Evolutionary conservation across 768 basidiomycete species (phyloP).

Genomic region (Suillus subluteus): DNA sequence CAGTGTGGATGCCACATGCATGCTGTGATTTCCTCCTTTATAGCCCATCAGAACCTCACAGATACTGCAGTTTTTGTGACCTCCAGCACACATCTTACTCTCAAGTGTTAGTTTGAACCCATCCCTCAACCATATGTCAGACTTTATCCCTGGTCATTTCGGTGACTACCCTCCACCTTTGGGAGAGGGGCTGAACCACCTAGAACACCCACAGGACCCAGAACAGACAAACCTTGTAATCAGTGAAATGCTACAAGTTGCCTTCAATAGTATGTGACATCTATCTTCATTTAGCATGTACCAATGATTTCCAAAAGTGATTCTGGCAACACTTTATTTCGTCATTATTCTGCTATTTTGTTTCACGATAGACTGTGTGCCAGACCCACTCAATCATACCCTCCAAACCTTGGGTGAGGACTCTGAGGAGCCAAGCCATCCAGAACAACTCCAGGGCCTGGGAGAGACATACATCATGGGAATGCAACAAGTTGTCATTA

Average conservation of each 20-base stretch:
- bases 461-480: not conserved
- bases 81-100: not conserved
- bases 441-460: not conserved
- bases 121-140: not conserved
- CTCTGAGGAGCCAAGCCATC: too few species aligned
- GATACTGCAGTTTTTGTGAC: not conserved
- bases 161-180: not conserved
- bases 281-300: not conserved
- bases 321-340: not conserved
- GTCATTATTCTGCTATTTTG: not conserved
- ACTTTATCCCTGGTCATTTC: not conserved
- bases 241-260: not conserved
- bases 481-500: not conserved
- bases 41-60: not conserved
- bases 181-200: not conserved
- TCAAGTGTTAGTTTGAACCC: not conserved
- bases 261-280: not conserved
- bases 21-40: not conserved
- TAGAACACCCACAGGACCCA: not conserved
- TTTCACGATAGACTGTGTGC: not conserved
- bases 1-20: not conserved
- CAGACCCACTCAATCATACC: not conserved
- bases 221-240: not conserved
- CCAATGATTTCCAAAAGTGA: not conserved
- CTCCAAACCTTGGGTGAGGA: too few species aligned